Evolutionary conservation across 1,284 basidiomycete genomes (phyloP).

Genomic region (Ustilago hordei): DNA sequence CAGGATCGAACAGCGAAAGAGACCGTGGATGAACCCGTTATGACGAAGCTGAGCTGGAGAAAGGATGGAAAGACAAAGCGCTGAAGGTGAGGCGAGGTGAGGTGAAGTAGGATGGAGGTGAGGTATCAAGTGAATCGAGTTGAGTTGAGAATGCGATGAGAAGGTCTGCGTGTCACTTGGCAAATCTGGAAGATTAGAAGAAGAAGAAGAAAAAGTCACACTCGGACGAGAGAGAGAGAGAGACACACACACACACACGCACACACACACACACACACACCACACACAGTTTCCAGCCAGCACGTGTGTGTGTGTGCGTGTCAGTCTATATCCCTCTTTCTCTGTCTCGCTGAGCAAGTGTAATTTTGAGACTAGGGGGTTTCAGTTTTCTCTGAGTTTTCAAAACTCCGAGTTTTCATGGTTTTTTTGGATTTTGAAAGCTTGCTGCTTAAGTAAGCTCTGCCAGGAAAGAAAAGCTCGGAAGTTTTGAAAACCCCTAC

Average conservation of each 20-base stretch:
- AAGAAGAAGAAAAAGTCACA: slow-evolving; percentile 4
- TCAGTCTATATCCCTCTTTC: background rate
- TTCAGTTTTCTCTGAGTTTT: no score
- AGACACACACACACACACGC: no score
- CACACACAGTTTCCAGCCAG: background rate
- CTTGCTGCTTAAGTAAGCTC: no score
- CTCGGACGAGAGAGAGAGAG: background rate
- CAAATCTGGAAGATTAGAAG: slow-evolving; percentile 1
- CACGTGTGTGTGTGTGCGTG: slow-evolving; percentile 1
- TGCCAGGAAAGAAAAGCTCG: no score
- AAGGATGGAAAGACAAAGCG: background rate
- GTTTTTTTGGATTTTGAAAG: no score
- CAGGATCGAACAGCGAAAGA: background rate
- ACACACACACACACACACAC: no score
- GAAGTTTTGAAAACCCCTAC: no score
- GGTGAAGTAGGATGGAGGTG: background rate
- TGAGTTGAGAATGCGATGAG: slow-evolving; percentile 6
- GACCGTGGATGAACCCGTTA: background rate
- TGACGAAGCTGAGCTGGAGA: background rate
- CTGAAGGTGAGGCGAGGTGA: background rate
- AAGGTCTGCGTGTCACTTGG: slow-evolving; percentile 6
- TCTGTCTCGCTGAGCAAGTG: background rate
- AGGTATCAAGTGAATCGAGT: background rate
- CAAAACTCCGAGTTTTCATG: no score
- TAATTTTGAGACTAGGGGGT: background rate